A percentile compares a stretch with the other conserved stretches of the same genome.
Evolutionary conservation across 129 eudicot genomes (phyloP).

Genomic region (Calendula officinalis): DNA sequence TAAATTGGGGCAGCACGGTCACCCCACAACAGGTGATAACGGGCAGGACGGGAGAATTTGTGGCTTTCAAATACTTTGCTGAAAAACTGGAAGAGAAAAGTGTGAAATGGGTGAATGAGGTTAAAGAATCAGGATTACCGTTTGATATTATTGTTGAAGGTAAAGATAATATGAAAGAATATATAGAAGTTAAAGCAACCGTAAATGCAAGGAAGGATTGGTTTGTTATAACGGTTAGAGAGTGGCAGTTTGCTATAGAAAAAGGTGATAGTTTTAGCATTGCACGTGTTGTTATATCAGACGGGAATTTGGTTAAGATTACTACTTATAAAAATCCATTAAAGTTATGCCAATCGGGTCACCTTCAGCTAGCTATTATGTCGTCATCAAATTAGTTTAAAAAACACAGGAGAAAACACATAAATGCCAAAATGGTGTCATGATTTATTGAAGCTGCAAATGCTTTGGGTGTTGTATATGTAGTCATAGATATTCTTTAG

Average conservation of each 20-base stretch:
- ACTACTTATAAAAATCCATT: slow-evolving; percentile 57
- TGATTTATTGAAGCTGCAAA: too few species aligned
- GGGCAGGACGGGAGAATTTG: slow-evolving; percentile 59
- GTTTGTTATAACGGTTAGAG: slow-evolving; percentile 53
- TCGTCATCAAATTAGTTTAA: too few species aligned
- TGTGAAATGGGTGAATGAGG: slow-evolving; percentile 69
- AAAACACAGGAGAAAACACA: too few species aligned
- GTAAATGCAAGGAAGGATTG: slow-evolving; percentile 53
- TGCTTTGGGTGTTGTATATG: too few species aligned
- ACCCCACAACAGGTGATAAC: slow-evolving; percentile 39
- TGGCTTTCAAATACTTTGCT: slow-evolving; percentile 48
- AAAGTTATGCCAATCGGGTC: slow-evolving; percentile 48
- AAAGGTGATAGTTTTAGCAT: slow-evolving; percentile 74
- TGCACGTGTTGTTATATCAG: slow-evolving; percentile 51
- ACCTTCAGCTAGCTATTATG: slow-evolving; percentile 20
- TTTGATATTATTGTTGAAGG: slow-evolving; percentile 53
- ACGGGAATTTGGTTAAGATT: slow-evolving; percentile 38
- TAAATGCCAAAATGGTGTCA: too few species aligned
- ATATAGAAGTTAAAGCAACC: slow-evolving; percentile 73
- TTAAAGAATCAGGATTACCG: slow-evolving; percentile 63
- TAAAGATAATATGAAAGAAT: slow-evolving; percentile 41
- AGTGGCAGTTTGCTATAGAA: slow-evolving; percentile 71
- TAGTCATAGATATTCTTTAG: too few species aligned
- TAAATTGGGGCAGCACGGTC: slow-evolving; percentile 18
- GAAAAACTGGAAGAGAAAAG: slow-evolving; percentile 27